Base-by-base conservation (phyloP, 2,329 filamentous ascomycete genomes). In the Pezizomycotina sp. region DNA sequence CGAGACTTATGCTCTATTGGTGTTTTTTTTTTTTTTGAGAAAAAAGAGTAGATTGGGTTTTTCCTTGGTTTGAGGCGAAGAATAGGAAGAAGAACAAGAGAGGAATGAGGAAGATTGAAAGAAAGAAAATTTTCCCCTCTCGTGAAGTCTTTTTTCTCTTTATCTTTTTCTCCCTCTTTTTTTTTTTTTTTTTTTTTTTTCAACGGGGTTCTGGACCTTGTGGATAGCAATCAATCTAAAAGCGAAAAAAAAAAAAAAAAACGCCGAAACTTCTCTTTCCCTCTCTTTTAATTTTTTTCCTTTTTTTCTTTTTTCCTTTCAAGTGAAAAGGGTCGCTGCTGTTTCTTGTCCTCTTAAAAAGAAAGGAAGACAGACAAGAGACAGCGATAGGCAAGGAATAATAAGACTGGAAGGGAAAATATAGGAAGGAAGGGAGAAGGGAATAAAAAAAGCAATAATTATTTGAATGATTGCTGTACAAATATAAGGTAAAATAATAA, bases 371-470 rank as follows among this genome's bases (percentile, higher is more conserved):
- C 14, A 47, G 48, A 21, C 52, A 53, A 19, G 51, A 50, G 5
- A 60, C 55, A 43, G 36, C 20, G 34, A 42, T 32, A 35, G 36
- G 14, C 18, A 19, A 47, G 47, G 42, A 49, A 44, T 45, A 42
- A 46, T 45, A 32, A 39, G 46, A 41, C 41, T 43, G 34, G 27
- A 62, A 60, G 51, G 57, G 62, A 44, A 65, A 65, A 44, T 47
- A 46, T 46, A 47, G 47, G 47, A 50, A 51, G 42, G 45, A 45
- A 38, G 51, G 50, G 46, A 48, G 45, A 50, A 45, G 27, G 35
- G 44, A 42, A 41, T 44, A 38, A 33, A 36, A 45, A 30, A 42
- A 42, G 42, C 28, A 28, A 28, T 34, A 23, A 36, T 31, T 13
- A n/a, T 23, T 14, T 19, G 26, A 28, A 42, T 34, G 36, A 32